phyloP scores from a whole-genome alignment of 2,329 filamentous ascomycete genomes.

The Penicillium sp. region DNA sequence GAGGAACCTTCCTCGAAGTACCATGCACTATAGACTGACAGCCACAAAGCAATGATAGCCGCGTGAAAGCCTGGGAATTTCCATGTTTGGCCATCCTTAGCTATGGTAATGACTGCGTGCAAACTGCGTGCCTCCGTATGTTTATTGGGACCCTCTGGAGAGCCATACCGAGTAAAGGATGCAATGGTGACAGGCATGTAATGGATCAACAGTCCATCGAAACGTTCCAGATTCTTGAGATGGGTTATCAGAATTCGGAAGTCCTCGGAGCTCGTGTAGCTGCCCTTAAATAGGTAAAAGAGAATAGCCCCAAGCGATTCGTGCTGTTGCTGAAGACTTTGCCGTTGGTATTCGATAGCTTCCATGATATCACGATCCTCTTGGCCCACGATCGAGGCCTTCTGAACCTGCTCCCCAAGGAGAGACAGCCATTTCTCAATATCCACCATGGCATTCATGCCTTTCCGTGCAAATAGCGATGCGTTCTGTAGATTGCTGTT shows the following conservation, averaged over 20 bases:
- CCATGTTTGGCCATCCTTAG: conserved; percentile 68
- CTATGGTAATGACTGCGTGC: conserved; percentile 64
- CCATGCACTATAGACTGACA: conserved; percentile 88
- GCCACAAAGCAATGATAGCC: conserved; percentile 78
- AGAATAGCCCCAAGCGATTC: conserved; percentile 81
- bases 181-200: conserved; percentile 75
- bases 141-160: conserved; percentile 66
- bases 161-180: conserved; percentile 74
- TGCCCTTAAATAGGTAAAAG: conserved; percentile 72
- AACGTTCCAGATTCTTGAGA: conserved; percentile 69
- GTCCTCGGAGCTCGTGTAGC: conserved; percentile 67
- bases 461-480: conserved; percentile 68
- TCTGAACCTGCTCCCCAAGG: conserved; percentile 72
- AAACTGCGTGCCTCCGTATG: conserved; percentile 68
- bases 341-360: conserved; percentile 73
- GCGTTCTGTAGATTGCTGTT: conserved; percentile 49
- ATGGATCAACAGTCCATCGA: conserved; percentile 73
- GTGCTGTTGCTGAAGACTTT: conserved; percentile 82
- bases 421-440: conserved; percentile 74
- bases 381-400: conserved; percentile 69
- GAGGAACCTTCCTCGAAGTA: conserved; percentile 71
- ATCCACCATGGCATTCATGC: conserved; percentile 70
- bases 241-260: conserved; percentile 68
- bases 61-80: conserved; percentile 72
- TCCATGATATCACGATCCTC: conserved; percentile 66